Conservation (phyloP, 2,329 filamentous ascomycete species). For the Fusarium decemcellulare region DNA sequence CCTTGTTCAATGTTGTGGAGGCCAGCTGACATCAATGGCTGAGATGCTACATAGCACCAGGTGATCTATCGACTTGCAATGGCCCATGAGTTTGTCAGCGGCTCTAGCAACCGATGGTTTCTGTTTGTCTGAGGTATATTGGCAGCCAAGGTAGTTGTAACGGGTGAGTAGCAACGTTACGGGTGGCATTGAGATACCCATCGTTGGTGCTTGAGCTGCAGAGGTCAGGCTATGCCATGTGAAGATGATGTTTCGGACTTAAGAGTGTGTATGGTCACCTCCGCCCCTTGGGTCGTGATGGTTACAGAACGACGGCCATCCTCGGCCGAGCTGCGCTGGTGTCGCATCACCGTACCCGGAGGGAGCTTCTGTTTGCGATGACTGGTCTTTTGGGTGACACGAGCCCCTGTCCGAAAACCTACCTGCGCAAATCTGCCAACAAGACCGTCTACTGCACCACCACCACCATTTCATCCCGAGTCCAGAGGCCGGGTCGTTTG, state of each 20-base stretch:
- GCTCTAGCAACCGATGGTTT: neutral
- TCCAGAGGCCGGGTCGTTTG: slow-evolving; percentile 19
- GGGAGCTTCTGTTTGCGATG: slow-evolving; percentile 6
- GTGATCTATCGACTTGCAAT: neutral
- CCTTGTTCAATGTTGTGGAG: slow-evolving; percentile 9
- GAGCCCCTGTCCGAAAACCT: slow-evolving; percentile 11
- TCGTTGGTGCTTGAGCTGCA: neutral
- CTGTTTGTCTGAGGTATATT: slow-evolving; percentile 2
- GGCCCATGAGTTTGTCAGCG: neutral
- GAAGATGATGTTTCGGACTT: neutral
- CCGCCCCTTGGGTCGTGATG: neutral
- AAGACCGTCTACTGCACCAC: slow-evolving; percentile 15
- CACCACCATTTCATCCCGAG: slow-evolving; percentile 9
- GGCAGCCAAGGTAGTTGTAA: neutral
- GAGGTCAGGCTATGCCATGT: neutral
- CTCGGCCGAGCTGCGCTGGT: slow-evolving; percentile 7
- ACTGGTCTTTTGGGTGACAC: slow-evolving; percentile 23
- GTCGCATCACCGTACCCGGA: slow-evolving; percentile 24
- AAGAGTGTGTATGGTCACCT: neutral
- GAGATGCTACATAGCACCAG: neutral
- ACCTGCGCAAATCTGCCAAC: neutral
- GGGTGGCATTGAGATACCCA: neutral
- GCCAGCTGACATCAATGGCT: slow-evolving; percentile 6
- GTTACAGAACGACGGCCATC: slow-evolving; percentile 5
- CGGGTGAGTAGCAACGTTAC: slow-evolving; percentile 9